These are phyloP conservation scores for Aspergillus caelatus DNA, from an alignment of 2,329 filamentous ascomycete genomes.

Conservation along the genomic window DNA sequence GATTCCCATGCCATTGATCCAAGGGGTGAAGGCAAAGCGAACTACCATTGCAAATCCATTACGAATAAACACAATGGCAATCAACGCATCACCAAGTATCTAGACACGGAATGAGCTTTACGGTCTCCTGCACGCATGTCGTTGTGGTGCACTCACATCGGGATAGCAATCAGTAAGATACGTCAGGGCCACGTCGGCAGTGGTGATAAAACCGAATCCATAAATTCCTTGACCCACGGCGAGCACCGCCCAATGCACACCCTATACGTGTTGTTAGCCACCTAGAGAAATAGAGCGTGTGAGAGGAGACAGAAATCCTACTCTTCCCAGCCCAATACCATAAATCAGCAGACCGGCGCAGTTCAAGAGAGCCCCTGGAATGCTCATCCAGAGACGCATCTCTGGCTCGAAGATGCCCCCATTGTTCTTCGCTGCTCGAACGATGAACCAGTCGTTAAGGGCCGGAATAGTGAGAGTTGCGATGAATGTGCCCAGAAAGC, in stretches of 20 bases:
- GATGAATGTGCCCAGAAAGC: conserved; percentile 44
- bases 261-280: conserved; percentile 22
- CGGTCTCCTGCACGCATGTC: fast-evolving
- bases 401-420: conserved; percentile 49
- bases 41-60: conserved; percentile 50
- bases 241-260: conserved; percentile 49
- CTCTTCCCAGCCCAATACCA: not conserved
- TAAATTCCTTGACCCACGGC: conserved; percentile 37
- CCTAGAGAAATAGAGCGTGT: not conserved
- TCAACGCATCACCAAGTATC: conserved; percentile 52
- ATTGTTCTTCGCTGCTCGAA: conserved; percentile 40
- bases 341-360: not conserved
- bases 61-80: conserved; percentile 49
- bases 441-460: conserved; percentile 40
- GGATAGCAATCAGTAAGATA: conserved; percentile 35
- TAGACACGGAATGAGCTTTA: conserved; percentile 19
- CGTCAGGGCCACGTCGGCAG: conserved; percentile 4
- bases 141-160: not conserved
- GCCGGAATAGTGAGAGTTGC: conserved; percentile 38
- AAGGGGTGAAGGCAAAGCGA: conserved; percentile 50
- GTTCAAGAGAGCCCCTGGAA: conserved; percentile 29
- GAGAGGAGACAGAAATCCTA: not conserved
- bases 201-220: conserved; percentile 8
- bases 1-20: conserved; percentile 40
- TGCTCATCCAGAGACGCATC: conserved; percentile 43